A percentile compares a stretch with the other conserved stretches of the same genome.
phyloP scores from a whole-genome alignment of 1,139 yeast genomes.

The Suhomyces yuchorum region DNA sequence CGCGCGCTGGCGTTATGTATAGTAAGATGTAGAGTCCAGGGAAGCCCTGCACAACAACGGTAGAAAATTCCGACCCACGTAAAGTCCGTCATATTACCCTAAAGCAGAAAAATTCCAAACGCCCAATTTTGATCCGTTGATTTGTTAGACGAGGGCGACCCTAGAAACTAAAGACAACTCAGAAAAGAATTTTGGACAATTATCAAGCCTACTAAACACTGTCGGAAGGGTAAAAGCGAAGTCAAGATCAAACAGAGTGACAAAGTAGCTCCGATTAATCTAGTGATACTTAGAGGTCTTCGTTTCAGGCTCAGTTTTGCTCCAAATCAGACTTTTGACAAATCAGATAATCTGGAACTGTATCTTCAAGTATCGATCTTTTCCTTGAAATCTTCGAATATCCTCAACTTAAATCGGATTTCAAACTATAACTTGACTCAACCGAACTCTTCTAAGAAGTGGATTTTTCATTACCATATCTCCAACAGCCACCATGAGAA shows the following conservation, averaged over 20 bases:
- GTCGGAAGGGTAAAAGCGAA: slow-evolving; percentile 1
- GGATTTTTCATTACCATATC: background rate
- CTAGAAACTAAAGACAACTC: slow-evolving; percentile 1
- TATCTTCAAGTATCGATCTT: background rate
- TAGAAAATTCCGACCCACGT: slow-evolving; percentile 9
- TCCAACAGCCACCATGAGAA: slow-evolving; percentile 25
- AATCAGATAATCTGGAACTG: background rate
- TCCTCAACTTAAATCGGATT: background rate
- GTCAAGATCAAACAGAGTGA: slow-evolving; percentile 1
- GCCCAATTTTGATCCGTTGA: slow-evolving; percentile 15
- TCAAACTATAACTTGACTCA: background rate
- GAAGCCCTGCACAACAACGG: slow-evolving; percentile 7
- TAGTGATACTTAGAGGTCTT: background rate
- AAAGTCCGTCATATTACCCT: slow-evolving; percentile 12
- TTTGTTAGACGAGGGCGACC: slow-evolving; percentile 12
- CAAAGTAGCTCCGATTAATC: background rate
- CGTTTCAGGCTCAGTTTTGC: background rate
- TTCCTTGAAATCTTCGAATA: background rate
- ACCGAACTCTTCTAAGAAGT: background rate
- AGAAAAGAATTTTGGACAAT: slow-evolving; percentile 1
- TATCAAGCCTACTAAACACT: background rate
- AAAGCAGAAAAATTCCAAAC: slow-evolving; percentile 14
- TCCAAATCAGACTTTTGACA: background rate
- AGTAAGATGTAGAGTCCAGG: slow-evolving; percentile 1
- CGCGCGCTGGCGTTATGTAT: slow-evolving; percentile 2